phyloP scores from a whole-genome alignment of 2,329 filamentous ascomycete genomes.

The Nemania bipapillata region DNA sequence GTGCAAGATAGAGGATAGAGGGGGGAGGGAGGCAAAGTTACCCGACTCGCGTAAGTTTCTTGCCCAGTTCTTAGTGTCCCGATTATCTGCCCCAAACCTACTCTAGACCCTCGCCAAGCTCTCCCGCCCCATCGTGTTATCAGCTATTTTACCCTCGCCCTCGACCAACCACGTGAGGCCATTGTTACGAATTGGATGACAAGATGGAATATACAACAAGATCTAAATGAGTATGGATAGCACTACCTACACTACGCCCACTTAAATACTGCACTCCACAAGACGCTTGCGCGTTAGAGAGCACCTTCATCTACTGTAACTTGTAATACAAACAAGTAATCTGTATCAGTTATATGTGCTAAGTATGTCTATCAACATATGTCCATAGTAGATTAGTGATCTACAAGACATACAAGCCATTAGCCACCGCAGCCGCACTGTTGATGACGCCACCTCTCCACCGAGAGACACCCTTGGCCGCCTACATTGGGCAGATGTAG shows the following conservation, averaged over 20 bases:
- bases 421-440: not conserved
- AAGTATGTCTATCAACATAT: too few relatives aligned
- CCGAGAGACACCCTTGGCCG: not conserved
- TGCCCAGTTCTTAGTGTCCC: not conserved
- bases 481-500: not conserved
- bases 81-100: not conserved
- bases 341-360: not conserved
- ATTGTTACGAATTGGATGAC: constrained; percentile 3
- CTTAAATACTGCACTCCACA: not conserved
- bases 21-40: not conserved
- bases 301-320: not conserved
- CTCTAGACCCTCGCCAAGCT: constrained; percentile 10
- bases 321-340: constrained; percentile 1
- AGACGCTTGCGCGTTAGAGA: not conserved
- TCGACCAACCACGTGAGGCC: constrained; percentile 6
- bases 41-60: not conserved
- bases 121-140: constrained; percentile 9
- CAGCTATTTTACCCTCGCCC: not conserved
- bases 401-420: not conserved
- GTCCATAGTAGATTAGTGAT: too few relatives aligned
- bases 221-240: not conserved
- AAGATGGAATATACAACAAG: not conserved
- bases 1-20: not conserved
- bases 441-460: not conserved
- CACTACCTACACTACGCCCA: too few relatives aligned